These are phyloP conservation scores for Litsea cubeba DNA, from an alignment of 164 flowering plant genomes.

Conservation along the genomic window DNA sequence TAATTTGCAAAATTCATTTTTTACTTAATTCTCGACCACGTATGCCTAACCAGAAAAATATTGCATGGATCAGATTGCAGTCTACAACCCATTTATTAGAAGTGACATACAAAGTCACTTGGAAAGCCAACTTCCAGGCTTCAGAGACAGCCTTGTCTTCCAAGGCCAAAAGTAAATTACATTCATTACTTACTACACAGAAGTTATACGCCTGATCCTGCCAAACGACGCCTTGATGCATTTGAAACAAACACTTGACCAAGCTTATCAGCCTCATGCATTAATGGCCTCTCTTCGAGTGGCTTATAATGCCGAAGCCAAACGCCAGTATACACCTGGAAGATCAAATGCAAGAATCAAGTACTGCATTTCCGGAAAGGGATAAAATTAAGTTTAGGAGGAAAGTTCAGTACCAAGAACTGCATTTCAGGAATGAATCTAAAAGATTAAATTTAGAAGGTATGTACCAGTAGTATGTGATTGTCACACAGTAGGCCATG, in stretches of 20 bases:
- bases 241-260: conserved; percentile 62
- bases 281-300: conserved; percentile 34
- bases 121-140: no score
- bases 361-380: background rate
- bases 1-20: no score
- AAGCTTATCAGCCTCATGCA: conserved; percentile 39
- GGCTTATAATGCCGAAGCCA: conserved; percentile 71
- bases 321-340: conserved; percentile 60
- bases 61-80: no score
- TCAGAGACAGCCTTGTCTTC: no score
- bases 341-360: background rate
- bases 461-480: background rate
- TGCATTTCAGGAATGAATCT: background rate
- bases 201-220: conserved; percentile 29
- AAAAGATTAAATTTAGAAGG: background rate
- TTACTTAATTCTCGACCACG: no score
- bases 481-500: background rate
- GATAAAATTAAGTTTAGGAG: background rate
- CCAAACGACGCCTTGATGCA: conserved; percentile 64
- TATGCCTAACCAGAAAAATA: no score
- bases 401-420: background rate
- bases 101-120: no score
- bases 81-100: no score
- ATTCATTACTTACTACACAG: conserved; percentile 5
- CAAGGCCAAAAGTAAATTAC: no score